Conservation (phyloP, 2,329 filamentous ascomycete genomes). For the Cladosporium oxysporum region DNA sequence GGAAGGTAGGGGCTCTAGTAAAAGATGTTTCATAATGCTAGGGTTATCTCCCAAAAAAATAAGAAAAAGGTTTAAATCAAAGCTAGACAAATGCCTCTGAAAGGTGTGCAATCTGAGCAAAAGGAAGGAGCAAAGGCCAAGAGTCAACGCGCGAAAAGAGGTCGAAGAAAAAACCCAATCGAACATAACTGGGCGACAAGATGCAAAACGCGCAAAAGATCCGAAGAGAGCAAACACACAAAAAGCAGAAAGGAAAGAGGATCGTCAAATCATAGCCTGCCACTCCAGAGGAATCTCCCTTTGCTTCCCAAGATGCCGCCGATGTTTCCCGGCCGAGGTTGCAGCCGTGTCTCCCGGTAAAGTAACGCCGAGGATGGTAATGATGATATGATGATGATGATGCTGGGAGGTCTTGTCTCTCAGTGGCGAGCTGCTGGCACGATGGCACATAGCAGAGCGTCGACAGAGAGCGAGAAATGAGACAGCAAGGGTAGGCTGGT, state of each 20-base stretch:
- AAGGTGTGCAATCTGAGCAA: background rate
- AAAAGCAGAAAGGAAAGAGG: background rate
- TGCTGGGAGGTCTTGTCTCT: background rate
- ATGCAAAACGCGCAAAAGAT: background rate
- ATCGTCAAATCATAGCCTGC: constrained; percentile 1
- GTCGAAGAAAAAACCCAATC: background rate
- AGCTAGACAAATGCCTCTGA: background rate
- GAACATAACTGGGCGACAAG: background rate
- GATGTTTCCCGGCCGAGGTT: background rate
- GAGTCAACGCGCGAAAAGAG: background rate
- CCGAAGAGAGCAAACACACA: background rate
- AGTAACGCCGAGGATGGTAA: background rate
- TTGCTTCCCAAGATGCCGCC: background rate
- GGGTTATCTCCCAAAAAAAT: background rate
- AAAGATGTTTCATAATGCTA: background rate
- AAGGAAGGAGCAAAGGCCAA: background rate
- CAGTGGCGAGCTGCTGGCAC: background rate
- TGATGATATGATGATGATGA: background rate
- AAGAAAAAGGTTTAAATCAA: background rate
- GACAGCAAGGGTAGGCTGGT: constrained; percentile 6
- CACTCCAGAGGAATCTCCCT: background rate
- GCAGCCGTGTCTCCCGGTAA: background rate
- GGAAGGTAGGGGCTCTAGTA: background rate
- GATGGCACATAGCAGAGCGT: background rate
- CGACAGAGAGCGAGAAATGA: background rate